Percentiles rank a stretch among this genome's conserved stretches.
Evolutionary conservation across 2,329 filamentous ascomycete genomes (phyloP).

Genomic region (Alternaria sp.): DNA sequence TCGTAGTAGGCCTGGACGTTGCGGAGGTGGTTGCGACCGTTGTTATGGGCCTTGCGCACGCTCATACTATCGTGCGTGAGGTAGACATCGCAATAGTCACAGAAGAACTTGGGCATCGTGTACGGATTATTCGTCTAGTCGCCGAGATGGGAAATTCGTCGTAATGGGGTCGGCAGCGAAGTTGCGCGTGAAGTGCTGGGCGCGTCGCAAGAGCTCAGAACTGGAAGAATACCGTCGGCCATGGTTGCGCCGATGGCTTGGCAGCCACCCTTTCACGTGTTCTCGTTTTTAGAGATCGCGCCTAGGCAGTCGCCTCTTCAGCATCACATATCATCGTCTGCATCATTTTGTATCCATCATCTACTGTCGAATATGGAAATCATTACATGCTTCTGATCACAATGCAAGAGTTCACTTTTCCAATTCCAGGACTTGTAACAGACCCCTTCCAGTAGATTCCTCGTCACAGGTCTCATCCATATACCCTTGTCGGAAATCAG

Average conservation of each 20-base stretch:
- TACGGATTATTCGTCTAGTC: neutral
- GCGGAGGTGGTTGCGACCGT: slow-evolving; percentile 92
- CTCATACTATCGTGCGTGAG: slow-evolving; percentile 99
- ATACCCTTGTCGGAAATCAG: neutral
- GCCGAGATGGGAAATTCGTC: neutral
- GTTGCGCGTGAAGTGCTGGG: slow-evolving; percentile 11
- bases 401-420: too few relatives aligned
- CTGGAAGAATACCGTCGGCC: slow-evolving; percentile 32
- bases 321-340: neutral
- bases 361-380: too few relatives aligned
- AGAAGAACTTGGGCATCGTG: slow-evolving; percentile 42
- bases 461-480: neutral
- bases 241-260: slow-evolving; percentile 27
- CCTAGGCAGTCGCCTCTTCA: neutral
- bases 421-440: too few relatives aligned
- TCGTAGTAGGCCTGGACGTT: slow-evolving; percentile 99
- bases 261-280: slow-evolving; percentile 9
- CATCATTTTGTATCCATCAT: neutral
- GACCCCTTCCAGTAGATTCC: too few relatives aligned
- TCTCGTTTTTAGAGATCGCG: neutral
- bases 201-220: slow-evolving; percentile 31
- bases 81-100: slow-evolving; percentile 99
- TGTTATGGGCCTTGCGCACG: slow-evolving; percentile 98
- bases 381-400: fast-evolving
- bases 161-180: neutral